Conservation (phyloP, 2,329 filamentous ascomycete genomes). For the Aspergillus puulaauensis region DNA sequence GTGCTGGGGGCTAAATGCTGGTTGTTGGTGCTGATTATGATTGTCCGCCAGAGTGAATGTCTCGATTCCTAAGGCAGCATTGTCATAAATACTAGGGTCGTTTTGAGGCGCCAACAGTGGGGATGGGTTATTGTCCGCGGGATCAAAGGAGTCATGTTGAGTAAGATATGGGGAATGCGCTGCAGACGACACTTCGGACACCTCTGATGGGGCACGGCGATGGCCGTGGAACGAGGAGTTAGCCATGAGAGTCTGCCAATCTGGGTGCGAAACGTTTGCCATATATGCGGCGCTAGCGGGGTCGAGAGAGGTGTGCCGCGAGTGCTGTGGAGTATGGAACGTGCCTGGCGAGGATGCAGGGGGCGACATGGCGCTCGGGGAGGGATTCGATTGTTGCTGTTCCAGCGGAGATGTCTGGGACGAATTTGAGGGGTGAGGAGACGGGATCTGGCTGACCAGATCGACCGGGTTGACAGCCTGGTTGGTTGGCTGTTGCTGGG, state of each 20-base stretch:
- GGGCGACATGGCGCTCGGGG: constrained; percentile 55
- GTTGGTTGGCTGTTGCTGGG: constrained; percentile 39
- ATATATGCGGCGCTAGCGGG: constrained; percentile 60
- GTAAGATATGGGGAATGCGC: constrained; percentile 79
- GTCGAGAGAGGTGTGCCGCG: constrained; percentile 61
- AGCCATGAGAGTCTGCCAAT: constrained; percentile 58
- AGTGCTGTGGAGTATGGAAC: constrained; percentile 57
- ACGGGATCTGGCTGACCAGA: constrained; percentile 46
- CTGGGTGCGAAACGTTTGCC: constrained; percentile 47
- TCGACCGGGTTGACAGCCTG: constrained; percentile 49
- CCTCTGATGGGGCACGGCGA: constrained; percentile 82
- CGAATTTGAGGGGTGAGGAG: constrained; percentile 53
- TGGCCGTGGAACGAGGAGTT: constrained; percentile 73
- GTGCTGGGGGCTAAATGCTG: constrained; percentile 61
- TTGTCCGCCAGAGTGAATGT: constrained; percentile 78
- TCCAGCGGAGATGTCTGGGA: constrained; percentile 58
- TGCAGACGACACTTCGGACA: constrained; percentile 83
- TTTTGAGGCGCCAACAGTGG: constrained; percentile 73
- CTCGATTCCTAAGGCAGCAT: constrained; percentile 69
- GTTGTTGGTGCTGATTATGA: constrained; percentile 43
- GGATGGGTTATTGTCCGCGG: constrained; percentile 69
- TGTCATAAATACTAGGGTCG: constrained; percentile 71
- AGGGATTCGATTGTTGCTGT: constrained; percentile 51
- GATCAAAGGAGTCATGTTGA: constrained; percentile 76
- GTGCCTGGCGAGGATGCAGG: constrained; percentile 53